Evolutionary conservation across 306 rosid species (phyloP).

Genomic region (Gastrolobium bilobum): DNA sequence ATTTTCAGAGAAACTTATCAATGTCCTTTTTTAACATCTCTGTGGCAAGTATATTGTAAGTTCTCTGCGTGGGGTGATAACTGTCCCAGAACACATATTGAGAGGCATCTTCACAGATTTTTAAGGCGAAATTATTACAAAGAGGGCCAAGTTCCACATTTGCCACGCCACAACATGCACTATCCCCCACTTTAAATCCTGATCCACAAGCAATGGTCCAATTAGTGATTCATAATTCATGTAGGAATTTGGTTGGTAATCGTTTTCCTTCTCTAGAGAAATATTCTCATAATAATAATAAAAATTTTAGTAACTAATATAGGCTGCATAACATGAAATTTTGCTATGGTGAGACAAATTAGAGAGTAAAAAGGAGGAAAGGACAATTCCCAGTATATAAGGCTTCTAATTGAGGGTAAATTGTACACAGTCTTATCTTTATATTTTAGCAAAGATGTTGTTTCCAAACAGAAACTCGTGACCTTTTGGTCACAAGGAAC

Average conservation of each 20-base stretch:
- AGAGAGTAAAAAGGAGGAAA: too few relatives aligned
- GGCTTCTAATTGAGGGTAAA: too few relatives aligned
- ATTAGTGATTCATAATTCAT: not conserved
- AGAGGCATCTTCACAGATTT: conserved; percentile 53
- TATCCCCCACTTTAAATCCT: conserved; percentile 61
- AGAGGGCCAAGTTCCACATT: conserved; percentile 54
- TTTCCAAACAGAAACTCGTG: too few relatives aligned
- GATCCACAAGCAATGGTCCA: conserved; percentile 36
- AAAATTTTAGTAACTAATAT: not conserved
- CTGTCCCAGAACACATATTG: conserved; percentile 79
- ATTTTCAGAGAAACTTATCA: conserved; percentile 49
- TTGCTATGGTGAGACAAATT: not conserved
- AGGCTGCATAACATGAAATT: not conserved
- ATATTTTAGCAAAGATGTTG: too few relatives aligned
- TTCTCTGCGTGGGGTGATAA: conserved; percentile 61
- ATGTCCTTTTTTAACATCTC: not conserved
- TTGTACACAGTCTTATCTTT: too few relatives aligned
- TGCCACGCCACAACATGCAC: conserved; percentile 70
- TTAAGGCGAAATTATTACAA: conserved; percentile 45
- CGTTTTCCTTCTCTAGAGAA: not conserved
- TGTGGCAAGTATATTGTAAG: conserved; percentile 37
- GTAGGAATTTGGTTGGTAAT: not conserved
- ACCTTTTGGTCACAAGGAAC: too few relatives aligned
- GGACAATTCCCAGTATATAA: too few relatives aligned
- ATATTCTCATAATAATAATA: not conserved